Conservation (phyloP, 768 basidiomycete species). For the Calocybe indica region DNA sequence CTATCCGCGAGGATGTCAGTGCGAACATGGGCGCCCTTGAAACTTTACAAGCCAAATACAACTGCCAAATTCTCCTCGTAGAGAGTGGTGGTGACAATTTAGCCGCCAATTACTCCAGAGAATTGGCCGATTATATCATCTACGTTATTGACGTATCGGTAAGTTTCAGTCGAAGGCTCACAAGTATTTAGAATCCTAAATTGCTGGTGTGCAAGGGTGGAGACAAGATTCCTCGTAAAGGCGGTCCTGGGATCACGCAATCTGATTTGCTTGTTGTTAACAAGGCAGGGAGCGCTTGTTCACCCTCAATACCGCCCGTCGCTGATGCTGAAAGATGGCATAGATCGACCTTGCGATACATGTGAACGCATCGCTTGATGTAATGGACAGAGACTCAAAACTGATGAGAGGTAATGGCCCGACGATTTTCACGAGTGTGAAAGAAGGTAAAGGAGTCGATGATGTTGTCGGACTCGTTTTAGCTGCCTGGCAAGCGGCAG, state of each 20-base stretch:
- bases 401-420: slow-evolving; percentile 94
- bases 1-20: slow-evolving; percentile 96
- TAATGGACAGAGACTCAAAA: slow-evolving; percentile 92
- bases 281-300: slow-evolving; percentile 49
- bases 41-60: slow-evolving; percentile 86
- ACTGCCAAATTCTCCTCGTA: slow-evolving; percentile 87
- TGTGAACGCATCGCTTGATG: slow-evolving; percentile 87
- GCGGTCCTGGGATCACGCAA: slow-evolving; percentile 95
- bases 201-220: slow-evolving; percentile 55
- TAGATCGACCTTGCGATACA: slow-evolving; percentile 92
- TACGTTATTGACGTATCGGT: slow-evolving; percentile 88
- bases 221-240: slow-evolving; percentile 97
- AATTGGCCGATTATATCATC: slow-evolving; percentile 96
- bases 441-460: slow-evolving; percentile 70
- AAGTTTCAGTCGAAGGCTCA: slow-evolving; percentile 12
- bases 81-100: slow-evolving; percentile 97
- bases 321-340: background rate
- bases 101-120: slow-evolving; percentile 94
- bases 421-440: slow-evolving; percentile 85
- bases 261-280: slow-evolving; percentile 94
- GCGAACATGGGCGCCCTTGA: slow-evolving; percentile 97
- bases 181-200: background rate
- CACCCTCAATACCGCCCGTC: background rate
- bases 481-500: slow-evolving; percentile 83
- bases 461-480: slow-evolving; percentile 78